Evolutionary conservation across 192 early-diverging fungal species (phyloP), one percentile per base, ranked within the genome.

Genomic region (Coemansia sp.): DNA sequence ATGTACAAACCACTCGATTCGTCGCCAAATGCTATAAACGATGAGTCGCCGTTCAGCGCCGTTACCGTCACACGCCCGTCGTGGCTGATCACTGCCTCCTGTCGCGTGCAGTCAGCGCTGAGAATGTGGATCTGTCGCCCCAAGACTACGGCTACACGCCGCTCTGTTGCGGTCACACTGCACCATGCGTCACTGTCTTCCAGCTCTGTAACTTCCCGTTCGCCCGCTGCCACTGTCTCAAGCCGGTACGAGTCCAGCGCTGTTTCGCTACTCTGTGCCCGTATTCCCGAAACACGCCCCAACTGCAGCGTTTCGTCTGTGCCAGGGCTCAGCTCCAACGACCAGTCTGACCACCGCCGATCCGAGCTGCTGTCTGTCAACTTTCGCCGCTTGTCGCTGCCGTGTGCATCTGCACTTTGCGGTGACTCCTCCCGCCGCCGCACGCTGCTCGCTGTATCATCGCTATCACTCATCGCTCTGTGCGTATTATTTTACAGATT

Each of bases 11-110:
- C 56, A 8, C 79, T 73, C 4, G 52, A 17, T 5, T 32, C 54
- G 29, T 81, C 79, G 38, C 79, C 79, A 57, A 75, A 81, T 2
- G 79, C 79, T 23, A 76, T 70, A 67, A 81, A 81, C 50, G 62
- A 67, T 11, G 73, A 72, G 45, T 63, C 79, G 10, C 48, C 8
- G 47, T 47, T 81, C 10, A 81, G 58, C 15, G 73, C 69, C 1
- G 70, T 66, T 24, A 61, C 62, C 7, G 23, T 55, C 7, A 76
- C 57, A 2, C 19, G 41, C 21, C 23, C 17, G 25, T 68, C 65
- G 39, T 81, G 79, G 25, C 67, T 55, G 15, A 81, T 69, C 8
- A 72, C 63, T 2, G 79, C 73, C 45, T 63, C 69, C 2, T 67
- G 65, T n/a, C 29, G 32, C n/a, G n/a, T 35, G 24, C 60, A 63